Percentiles rank a stretch among this genome's conserved stretches.
phyloP scores from a whole-genome alignment of 2,329 filamentous ascomycete species.

The Aspergillus sp. region DNA sequence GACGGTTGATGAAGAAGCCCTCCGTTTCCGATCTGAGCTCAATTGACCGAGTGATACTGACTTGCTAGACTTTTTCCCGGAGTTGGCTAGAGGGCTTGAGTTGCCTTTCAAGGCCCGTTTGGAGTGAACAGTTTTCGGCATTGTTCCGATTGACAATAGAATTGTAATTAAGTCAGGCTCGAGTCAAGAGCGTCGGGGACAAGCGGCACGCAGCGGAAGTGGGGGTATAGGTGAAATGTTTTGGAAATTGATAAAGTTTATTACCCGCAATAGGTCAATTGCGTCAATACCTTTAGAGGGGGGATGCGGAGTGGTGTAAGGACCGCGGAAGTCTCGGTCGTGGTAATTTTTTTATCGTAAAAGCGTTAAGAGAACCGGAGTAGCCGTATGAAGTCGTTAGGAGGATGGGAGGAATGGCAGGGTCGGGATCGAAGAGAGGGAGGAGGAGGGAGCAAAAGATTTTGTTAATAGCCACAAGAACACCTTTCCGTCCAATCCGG shows the following conservation, averaged over 20 bases:
- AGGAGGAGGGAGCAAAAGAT: conserved; percentile 7
- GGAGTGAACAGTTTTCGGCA: conserved; percentile 26
- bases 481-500: conserved; percentile 37
- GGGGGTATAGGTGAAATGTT: background rate
- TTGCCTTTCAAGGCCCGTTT: conserved; percentile 28
- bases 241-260: conserved; percentile 19
- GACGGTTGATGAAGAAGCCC: conserved; percentile 35
- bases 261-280: conserved; percentile 21
- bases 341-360: conserved; percentile 16
- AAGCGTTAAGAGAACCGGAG: conserved; percentile 8
- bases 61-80: conserved; percentile 27
- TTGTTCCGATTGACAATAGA: conserved; percentile 20
- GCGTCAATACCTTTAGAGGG: conserved; percentile 20
- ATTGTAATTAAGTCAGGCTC: conserved; percentile 7
- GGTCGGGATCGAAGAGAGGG: conserved; percentile 15
- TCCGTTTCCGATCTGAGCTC: conserved; percentile 32
- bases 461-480: conserved; percentile 26
- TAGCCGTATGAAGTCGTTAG: conserved; percentile 14
- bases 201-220: conserved; percentile 1
- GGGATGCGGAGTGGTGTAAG: background rate
- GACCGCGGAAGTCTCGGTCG: conserved; percentile 5
- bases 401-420: conserved; percentile 14
- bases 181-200: background rate
- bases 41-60: conserved; percentile 21
- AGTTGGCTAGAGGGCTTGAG: conserved; percentile 24